Evolutionary conservation across 139 green algal genomes (phyloP), one percentile per base, ranked within the genome.

Genomic region (Closterium sp.): DNA sequence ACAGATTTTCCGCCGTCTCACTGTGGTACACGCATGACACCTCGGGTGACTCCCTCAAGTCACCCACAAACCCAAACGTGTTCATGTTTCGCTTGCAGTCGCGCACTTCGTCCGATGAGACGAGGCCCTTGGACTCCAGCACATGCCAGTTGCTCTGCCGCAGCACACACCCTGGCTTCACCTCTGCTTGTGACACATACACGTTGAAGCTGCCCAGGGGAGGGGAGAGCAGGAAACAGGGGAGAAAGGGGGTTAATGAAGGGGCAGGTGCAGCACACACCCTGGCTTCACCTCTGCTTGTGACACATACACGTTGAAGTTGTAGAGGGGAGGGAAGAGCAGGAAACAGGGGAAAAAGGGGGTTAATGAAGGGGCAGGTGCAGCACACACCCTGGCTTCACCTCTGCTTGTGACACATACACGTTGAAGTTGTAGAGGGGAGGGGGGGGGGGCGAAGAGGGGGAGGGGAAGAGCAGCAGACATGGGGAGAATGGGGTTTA

Each of bases 61-160:
- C 98, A 9, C 98, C 98, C 73, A 99, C 98, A 95, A 98, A 99
- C 0, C 97, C 98, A 96, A 99, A 99, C 1, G 98, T 99, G 96
- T 99, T 99, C 97, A 99, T 99, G 94, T 97, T 97, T 17, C 96
- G 94, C 95, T 98, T 99, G 96, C 98, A 99, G 31, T 95, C 87
- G 85, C 97, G 94, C 90, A 97, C 96, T 95, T 98, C 89, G 50
- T 91, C 84, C 42, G 91, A 31, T 29, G 93, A 95, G 5, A 99
- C 97, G 34, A 99, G 95, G 34, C 97, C 96, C 24, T 97, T 93
- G 9, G 94, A 96, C 94, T 99, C 98, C 84, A 99, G 95, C 86
- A 99, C 96, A 31, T 95, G 96, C 85, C 99, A 96, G 95, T 99
- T 99, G 94, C 95, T 96, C 24, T 97, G 96, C 31, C 97, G 94